Conservation (phyloP, 73 alveolate genomes). For the Tetrahymena elliotti region DNA sequence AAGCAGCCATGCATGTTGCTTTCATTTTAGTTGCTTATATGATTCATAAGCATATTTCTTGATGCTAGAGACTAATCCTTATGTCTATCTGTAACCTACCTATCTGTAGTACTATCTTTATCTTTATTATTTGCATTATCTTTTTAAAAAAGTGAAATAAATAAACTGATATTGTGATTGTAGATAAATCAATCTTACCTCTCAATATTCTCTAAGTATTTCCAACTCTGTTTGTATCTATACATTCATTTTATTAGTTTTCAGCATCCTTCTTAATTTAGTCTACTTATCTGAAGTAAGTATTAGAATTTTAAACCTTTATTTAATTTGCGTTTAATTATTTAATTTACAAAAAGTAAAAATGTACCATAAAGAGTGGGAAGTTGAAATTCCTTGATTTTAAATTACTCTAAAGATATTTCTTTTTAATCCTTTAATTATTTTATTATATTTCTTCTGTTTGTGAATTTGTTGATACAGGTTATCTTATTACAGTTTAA, state of each 20-base stretch:
- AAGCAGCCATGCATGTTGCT: not conserved
- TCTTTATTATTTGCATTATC: not conserved
- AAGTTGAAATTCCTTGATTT: not conserved
- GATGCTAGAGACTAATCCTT: not conserved
- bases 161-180: too few relatives aligned
- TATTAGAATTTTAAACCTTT: not conserved
- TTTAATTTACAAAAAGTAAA: too few relatives aligned
- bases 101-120: not conserved
- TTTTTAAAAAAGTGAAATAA: too few relatives aligned
- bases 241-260: not conserved
- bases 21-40: not conserved
- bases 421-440: not conserved
- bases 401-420: not conserved
- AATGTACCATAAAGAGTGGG: not conserved
- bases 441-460: not conserved
- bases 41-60: not conserved
- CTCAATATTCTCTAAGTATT: not conserved
- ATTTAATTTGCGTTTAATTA: too few relatives aligned
- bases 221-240: not conserved
- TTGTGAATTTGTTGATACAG: not conserved
- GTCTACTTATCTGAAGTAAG: not conserved
- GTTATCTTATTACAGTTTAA: not conserved
- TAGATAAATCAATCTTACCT: too few relatives aligned
- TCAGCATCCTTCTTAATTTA: not conserved
- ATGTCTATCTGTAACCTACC: not conserved